phyloP scores from a whole-genome alignment of 1,284 basidiomycete species.

The Hortiboletus rubellus region DNA sequence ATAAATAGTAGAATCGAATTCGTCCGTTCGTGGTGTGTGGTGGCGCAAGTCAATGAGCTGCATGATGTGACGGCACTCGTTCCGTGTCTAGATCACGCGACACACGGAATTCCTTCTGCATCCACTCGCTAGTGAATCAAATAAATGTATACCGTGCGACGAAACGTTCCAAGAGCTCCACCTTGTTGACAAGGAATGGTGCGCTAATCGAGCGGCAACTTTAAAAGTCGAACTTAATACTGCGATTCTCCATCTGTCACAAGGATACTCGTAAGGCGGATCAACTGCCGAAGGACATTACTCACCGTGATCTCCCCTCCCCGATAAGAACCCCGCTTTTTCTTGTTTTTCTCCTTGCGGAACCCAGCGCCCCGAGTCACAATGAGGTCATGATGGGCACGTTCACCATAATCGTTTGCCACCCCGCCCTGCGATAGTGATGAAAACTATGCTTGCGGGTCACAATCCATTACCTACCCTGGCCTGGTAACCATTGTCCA shows the following conservation, averaged over 20 bases:
- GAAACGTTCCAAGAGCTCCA: neutral
- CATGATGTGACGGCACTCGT: neutral
- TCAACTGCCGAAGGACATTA: conserved; percentile 14
- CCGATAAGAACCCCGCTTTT: conserved; percentile 91
- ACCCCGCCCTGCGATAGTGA: conserved; percentile 36
- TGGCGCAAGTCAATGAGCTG: neutral
- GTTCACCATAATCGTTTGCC: conserved; percentile 83
- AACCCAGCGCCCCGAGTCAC: conserved; percentile 94
- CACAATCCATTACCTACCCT: conserved; percentile 55
- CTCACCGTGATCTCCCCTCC: conserved; percentile 90
- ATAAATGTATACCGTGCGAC: neutral
- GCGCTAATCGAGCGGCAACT: neutral
- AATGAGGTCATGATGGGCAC: conserved; percentile 84
- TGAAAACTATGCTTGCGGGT: neutral
- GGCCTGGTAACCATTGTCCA: conserved; percentile 85
- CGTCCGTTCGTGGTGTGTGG: neutral
- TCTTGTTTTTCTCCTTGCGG: conserved; percentile 99
- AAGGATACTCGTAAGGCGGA: conserved; percentile 9
- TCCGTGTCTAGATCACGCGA: neutral
- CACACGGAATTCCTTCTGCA: neutral
- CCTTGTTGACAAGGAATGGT: neutral
- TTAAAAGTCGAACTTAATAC: conserved; percentile 76
- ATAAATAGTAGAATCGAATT: neutral
- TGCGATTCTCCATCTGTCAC: conserved; percentile 72
- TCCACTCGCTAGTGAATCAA: neutral